Base-by-base conservation (phyloP, 176 grass and related monocot genomes). In the Chrysopogon serrulatus region DNA sequence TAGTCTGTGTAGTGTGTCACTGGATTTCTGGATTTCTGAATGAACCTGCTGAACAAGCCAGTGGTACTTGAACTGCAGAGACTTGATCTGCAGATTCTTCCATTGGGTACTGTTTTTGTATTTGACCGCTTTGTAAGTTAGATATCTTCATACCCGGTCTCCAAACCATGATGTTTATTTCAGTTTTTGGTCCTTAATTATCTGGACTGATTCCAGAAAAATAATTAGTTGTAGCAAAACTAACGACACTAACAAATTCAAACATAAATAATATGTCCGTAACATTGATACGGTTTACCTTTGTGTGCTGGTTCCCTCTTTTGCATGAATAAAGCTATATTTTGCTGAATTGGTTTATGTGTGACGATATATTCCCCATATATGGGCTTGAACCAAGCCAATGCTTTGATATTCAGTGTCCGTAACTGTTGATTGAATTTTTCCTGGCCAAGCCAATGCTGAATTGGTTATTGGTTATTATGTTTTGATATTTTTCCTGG, bases 31-130 rank as follows among this genome's bases (percentile, higher is more conserved):
- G n/a, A n/a, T n/a, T n/a, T n/a, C 60, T 64, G 66, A 78, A 42
- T 64, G 41, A 41, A 35, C 16, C 36, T 47, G 5, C 24, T 30
- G 67, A 37, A 59, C 16, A 63, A 69, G 44, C n/a, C 36, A 36
- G 34, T 57, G 73, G 51, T 80, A 45, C 62, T 83, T 69, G 59
- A 23, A 37, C 45, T 79, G 45, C 62, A 65, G 59, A 84, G 41
- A 62, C 79, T 54, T 78, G 34, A 14, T 66, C 45, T 32, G 32
- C 23, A 47, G 49, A 84, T 73, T 78, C 79, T 64, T 71, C 5
- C 63, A 68, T 61, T 53, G 59, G 44, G 43, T n/a, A 84, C 32
- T 65, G 54, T 61, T 83, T 71, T 43, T n/a, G 40, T 68, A 88
- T 72, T 40, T 32, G 16, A 69, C 16, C 66, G 18, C 24, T 67